Conservation (phyloP, 805 yeast species). For the Ogataea dorogensis region DNA sequence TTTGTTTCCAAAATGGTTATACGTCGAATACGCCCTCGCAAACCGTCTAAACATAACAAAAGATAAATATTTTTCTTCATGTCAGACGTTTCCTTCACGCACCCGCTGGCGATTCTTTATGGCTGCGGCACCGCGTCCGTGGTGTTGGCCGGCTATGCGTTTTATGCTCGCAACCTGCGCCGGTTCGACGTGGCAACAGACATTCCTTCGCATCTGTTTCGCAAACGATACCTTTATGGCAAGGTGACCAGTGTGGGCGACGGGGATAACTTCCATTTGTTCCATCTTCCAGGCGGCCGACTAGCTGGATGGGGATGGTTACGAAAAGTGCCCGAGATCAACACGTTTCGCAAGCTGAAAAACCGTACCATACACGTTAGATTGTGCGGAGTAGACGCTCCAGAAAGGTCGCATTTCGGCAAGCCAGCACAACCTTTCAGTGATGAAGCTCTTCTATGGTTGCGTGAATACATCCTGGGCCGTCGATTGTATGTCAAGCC, state of each 20-base stretch:
- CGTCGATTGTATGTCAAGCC: conserved; percentile 73
- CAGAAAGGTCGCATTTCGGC: conserved; percentile 93
- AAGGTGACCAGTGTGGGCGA: conserved; percentile 89
- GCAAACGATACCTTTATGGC: conserved; percentile 54
- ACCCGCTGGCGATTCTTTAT: conserved; percentile 32
- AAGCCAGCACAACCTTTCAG: conserved; percentile 86
- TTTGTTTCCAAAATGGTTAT: conserved; percentile 24
- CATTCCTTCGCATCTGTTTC: conserved; percentile 48
- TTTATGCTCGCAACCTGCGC: conserved; percentile 46
- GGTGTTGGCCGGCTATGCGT: conserved; percentile 40
- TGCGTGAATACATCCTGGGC: conserved; percentile 63
- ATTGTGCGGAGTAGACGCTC: conserved; percentile 94
- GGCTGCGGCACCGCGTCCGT: conserved; percentile 32
- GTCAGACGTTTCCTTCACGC: conserved; percentile 22
- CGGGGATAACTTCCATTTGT: conserved; percentile 91
- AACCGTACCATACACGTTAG: conserved; percentile 77
- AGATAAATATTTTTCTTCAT: conserved; percentile 1
- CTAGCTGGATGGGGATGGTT: conserved; percentile 94
- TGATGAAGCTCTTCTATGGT: conserved; percentile 81
- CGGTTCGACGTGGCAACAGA: conserved; percentile 49
- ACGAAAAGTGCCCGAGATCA: conserved; percentile 58
- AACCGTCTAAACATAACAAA: conserved; percentile 6
- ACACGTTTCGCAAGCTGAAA: conserved; percentile 44
- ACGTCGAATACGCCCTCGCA: conserved; percentile 19
- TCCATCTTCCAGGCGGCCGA: conserved; percentile 90